Evolutionary conservation across 129 eudicot genomes (phyloP).

Genomic region (Lactuca sativa): DNA sequence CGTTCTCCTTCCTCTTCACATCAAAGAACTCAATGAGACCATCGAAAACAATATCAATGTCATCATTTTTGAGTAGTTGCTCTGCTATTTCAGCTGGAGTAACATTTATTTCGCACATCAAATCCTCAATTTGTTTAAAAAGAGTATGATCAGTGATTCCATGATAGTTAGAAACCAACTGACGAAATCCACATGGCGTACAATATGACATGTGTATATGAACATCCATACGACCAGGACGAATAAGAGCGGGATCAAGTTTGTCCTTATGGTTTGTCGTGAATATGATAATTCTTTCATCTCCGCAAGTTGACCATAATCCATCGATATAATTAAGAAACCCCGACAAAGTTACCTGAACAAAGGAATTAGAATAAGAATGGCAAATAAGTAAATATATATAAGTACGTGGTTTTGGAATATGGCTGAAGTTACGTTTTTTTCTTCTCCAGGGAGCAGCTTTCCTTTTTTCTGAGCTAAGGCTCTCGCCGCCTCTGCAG

Average conservation of each 20-base stretch:
- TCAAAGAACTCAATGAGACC: conserved; percentile 51
- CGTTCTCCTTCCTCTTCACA: conserved; percentile 36
- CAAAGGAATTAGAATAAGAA: no score
- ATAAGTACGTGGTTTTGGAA: no score
- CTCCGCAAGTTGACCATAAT: conserved; percentile 83
- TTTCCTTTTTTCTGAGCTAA: background rate
- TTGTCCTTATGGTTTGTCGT: conserved; percentile 67
- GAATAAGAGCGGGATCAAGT: conserved; percentile 63
- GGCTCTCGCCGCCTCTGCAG: background rate
- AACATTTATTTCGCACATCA: conserved; percentile 31
- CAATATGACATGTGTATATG: conserved; percentile 82
- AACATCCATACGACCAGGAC: conserved; percentile 90
- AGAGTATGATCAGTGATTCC: conserved; percentile 30
- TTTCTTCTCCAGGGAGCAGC: background rate
- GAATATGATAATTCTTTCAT: conserved; percentile 70
- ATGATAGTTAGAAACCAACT: conserved; percentile 59
- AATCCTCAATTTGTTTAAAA: conserved; percentile 49
- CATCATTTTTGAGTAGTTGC: conserved; percentile 59
- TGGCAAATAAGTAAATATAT: no score
- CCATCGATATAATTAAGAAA: conserved; percentile 56
- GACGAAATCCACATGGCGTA: conserved; percentile 57
- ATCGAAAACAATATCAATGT: conserved; percentile 38
- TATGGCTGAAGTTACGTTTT: no score
- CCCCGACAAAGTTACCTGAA: no score
- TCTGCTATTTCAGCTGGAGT: conserved; percentile 85